Evolutionary conservation across 176 grass and related monocot genomes (phyloP).

Genomic region (Microstegium vimineum): DNA sequence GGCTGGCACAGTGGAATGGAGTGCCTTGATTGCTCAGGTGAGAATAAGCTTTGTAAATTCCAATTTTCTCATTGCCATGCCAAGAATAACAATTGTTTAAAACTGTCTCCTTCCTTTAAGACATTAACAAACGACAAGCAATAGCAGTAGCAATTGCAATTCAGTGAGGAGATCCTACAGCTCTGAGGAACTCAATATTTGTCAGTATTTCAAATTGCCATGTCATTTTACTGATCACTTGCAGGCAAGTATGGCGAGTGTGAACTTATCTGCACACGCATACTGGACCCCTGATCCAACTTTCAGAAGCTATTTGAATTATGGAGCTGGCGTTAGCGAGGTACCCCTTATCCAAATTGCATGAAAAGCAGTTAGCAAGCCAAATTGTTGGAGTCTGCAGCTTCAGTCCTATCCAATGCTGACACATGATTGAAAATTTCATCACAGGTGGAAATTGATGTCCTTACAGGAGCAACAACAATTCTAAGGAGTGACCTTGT

Average conservation of each 20-base stretch:
- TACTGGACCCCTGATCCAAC: constrained; percentile 55
- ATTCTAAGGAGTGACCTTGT: constrained; percentile 66
- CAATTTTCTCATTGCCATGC: neutral
- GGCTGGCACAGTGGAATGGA: constrained; percentile 46
- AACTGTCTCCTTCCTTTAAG: neutral
- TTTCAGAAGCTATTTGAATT: constrained; percentile 55
- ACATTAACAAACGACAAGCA: neutral
- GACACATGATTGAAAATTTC: neutral
- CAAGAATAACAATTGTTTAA: neutral
- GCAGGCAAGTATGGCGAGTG: constrained; percentile 47
- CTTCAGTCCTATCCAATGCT: neutral
- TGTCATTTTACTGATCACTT: constrained; percentile 7
- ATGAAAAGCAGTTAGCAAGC: neutral
- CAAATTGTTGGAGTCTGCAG: neutral
- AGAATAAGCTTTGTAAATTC: neutral
- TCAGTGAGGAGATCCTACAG: neutral
- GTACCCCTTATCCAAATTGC: constrained; percentile 21
- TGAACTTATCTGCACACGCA: constrained; percentile 62
- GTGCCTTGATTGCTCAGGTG: constrained; percentile 56
- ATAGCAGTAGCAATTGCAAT: neutral
- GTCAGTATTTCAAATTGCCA: neutral
- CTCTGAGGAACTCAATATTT: neutral
- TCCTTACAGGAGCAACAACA: constrained; percentile 68
- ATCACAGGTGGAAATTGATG: constrained; percentile 69
- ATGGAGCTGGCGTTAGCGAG: constrained; percentile 71